Base-by-base conservation (phyloP, 176 grass and related monocot genomes). In the Phoenix dactylifera region DNA sequence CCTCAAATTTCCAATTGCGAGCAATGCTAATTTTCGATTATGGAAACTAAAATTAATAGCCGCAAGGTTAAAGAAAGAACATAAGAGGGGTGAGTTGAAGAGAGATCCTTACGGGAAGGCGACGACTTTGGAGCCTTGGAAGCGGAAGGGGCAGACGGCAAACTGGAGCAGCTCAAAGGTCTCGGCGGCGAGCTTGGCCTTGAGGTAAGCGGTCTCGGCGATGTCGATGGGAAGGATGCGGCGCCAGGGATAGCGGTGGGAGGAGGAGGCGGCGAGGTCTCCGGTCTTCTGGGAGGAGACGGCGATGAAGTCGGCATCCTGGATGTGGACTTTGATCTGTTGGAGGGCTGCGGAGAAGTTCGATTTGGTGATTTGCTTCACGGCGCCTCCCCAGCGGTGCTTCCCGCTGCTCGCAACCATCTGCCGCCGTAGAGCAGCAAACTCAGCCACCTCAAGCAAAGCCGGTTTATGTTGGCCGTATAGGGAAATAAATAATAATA, bases 101-200 rank as follows among this genome's bases (percentile, higher is more conserved):
- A 61, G 17, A 54, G 22, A 28, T 22, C 26, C 78, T 71, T 76
- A 97, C 92, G 87, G 92, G 60, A 72, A 88, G 19, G 87, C 84
- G 18, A 91, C 39, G 49, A 91, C 62, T 29, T 77, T 85, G 15
- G 77, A 77, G 16, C 83, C 62, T 3, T 51, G 25, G 15, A 88
- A 3, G 35, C 59, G 66, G 77, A 97, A 91, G 19, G 87, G 92
- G 69, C 87, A 97, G 49, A 97, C 48, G 17, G 87, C 64, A 24
- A 97, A n/a, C 58, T 97, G 87, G 39, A 91, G 74, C 2, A 89
- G 75, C 76, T 91, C 74, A 25, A 85, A 97, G 28, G 92, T 85
- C 72, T 97, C 87, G 2, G 92, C 87, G 5, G 92, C 73, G 62
- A 72, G 66, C 67, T 83, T 97, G 55, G 92, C 81, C 72, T 91